Evolutionary conservation across 257 asterid species (phyloP).

Genomic region (Parsonsia alboflavescens): DNA sequence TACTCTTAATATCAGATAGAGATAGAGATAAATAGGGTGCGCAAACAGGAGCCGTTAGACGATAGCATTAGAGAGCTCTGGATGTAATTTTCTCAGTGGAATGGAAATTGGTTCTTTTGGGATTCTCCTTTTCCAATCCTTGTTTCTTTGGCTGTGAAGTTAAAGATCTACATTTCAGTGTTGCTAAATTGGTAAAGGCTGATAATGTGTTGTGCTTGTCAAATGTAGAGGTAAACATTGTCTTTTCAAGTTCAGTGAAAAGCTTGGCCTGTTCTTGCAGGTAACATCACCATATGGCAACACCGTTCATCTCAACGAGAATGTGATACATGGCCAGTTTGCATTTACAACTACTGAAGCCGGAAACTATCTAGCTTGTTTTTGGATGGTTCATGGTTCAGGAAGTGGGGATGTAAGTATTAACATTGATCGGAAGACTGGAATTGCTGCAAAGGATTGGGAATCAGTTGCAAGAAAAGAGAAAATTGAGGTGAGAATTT

Average conservation of each 20-base stretch:
- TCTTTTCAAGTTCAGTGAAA: background rate
- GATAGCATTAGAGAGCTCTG: background rate
- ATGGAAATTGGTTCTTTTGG: background rate
- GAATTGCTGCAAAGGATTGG: slow-evolving; percentile 93
- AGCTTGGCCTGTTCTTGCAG: slow-evolving; percentile 24
- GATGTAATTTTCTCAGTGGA: background rate
- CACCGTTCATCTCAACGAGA: slow-evolving; percentile 56
- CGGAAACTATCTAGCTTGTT: slow-evolving; percentile 83
- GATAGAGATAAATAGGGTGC: background rate
- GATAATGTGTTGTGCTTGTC: background rate
- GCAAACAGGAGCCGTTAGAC: background rate
- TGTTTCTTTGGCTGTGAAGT: background rate
- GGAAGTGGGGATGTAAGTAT: slow-evolving; percentile 54
- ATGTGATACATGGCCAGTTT: slow-evolving; percentile 77
- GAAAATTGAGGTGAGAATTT: slow-evolving; percentile 79
- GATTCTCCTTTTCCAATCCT: background rate
- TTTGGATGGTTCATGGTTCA: slow-evolving; percentile 52
- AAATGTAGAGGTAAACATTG: background rate
- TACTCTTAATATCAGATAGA: background rate
- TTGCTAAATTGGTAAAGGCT: background rate
- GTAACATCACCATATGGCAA: slow-evolving; percentile 85
- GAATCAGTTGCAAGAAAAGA: slow-evolving; percentile 88
- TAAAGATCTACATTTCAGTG: background rate
- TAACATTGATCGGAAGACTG: slow-evolving; percentile 82
- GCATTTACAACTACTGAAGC: slow-evolving; percentile 76